Evolutionary conservation across 495 filamentous ascomycete genomes (phyloP).

Genomic region (Neurospora sp.): DNA sequence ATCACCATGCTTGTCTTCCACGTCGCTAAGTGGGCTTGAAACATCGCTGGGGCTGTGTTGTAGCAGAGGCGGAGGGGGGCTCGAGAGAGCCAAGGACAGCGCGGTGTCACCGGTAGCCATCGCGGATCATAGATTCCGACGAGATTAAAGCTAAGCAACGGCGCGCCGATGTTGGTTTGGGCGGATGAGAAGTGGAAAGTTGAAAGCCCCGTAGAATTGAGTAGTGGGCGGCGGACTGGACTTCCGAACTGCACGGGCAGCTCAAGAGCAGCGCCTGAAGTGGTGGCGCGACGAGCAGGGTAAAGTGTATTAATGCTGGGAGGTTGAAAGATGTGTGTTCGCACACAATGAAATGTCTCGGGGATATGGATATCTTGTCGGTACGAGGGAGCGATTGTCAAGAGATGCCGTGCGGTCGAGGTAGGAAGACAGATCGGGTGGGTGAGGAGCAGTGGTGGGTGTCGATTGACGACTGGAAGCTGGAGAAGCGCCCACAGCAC

Average conservation of each 20-base stretch:
- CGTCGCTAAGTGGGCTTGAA: conserved; percentile 78
- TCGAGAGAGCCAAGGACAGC: conserved; percentile 33
- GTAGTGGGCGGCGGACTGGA: background rate
- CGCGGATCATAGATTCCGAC: conserved; percentile 16
- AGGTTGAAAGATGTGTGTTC: background rate
- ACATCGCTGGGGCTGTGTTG: conserved; percentile 29
- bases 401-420: background rate
- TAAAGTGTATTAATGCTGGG: background rate
- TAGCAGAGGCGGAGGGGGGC: conserved; percentile 31
- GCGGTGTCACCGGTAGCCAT: conserved; percentile 40
- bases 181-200: conserved; percentile 7
- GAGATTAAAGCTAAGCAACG: background rate
- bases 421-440: background rate
- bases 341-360: background rate
- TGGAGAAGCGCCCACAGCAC: conserved; percentile 13
- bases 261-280: conserved; percentile 4
- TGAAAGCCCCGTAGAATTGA: conserved; percentile 20
- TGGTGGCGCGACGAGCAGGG: conserved; percentile 9
- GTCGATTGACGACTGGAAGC: conserved; percentile 11
- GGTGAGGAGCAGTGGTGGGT: conserved; percentile 4
- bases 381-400: conserved; percentile 9
- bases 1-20: conserved; percentile 59
- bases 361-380: background rate
- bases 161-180: conserved; percentile 10
- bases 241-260: conserved; percentile 12